These are phyloP conservation scores for Komagataea norvegica DNA, from an alignment of 1,139 yeast genomes.

Conservation along the genomic window DNA sequence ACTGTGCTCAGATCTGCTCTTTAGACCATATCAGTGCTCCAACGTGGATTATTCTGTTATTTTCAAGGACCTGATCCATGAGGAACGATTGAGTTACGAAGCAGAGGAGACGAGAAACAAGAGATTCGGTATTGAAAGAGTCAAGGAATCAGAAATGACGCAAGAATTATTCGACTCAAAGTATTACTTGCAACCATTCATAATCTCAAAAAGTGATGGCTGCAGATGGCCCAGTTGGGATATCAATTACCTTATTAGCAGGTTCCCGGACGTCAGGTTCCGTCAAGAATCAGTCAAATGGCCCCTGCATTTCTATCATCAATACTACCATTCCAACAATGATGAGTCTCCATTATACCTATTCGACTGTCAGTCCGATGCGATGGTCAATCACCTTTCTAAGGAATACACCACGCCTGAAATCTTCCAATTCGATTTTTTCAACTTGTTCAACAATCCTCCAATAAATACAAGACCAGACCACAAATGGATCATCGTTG, in stretches of 20 bases:
- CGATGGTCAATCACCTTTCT: constrained; percentile 54
- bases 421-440: constrained; percentile 44
- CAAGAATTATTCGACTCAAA: constrained; percentile 40
- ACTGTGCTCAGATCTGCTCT: constrained; percentile 58
- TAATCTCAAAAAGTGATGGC: constrained; percentile 41
- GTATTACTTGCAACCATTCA: constrained; percentile 62
- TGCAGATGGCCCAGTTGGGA: constrained; percentile 71
- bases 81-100: constrained; percentile 36
- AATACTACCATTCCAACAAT: constrained; percentile 53
- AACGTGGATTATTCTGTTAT: constrained; percentile 54
- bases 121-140: constrained; percentile 35
- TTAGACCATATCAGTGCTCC: constrained; percentile 76
- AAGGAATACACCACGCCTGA: constrained; percentile 53
- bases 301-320: constrained; percentile 57
- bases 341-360: constrained; percentile 85
- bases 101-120: constrained; percentile 21
- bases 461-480: constrained; percentile 61
- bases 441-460: constrained; percentile 14
- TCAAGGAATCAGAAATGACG: constrained; percentile 39
- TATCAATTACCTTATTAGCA: constrained; percentile 40
- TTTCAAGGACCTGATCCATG: constrained; percentile 44
- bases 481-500: constrained; percentile 84
- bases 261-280: constrained; percentile 60
- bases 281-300: constrained; percentile 85
- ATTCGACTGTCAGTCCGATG: constrained; percentile 71